Base-by-base conservation (phyloP, 495 filamentous ascomycete species). In the Cercophora sp. region DNA sequence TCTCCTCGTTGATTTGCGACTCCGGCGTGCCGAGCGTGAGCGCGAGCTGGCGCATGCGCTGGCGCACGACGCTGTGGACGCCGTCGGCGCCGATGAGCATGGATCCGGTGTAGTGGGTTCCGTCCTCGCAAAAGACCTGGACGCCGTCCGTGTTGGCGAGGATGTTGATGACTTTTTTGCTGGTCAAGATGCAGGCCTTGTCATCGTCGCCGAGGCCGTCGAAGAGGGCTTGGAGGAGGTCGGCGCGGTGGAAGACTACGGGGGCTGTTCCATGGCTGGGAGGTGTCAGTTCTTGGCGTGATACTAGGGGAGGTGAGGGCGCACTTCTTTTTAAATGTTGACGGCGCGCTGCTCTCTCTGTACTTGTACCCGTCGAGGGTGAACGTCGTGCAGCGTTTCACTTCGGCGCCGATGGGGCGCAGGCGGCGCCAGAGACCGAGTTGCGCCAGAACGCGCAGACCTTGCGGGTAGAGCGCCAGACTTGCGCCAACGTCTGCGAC, bases 361-460 rank as follows among this genome's bases (percentile, higher is more conserved):
- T 47, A 8, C 19, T 49, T 20, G 19, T 54, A 42, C 1, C 31
- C 54, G n/a, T 60, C 60, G 41, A 50, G 49, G 23, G 61, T 41
- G 32, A 52, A 37, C 5, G 39, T 29, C 22, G 37, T 61, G 83
- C 82, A 86, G 26, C 73, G 78, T 62, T 87, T 86, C 20, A 83
- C 81, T 45, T 82, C 85, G 3, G 79, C 79, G 9, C 79, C 78
- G 11, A 74, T 69, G 60, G 87, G 16, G 35, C 52, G 9, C 10
- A 67, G 42, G 37, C 44, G 60, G 34, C 71, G 70, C 29, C 61
- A 59, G 0, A 75, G n/a, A 3, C 67, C 75, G 0, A 81, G 50
- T 48, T 83, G 79, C 44, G 79, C 73, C 2, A 81, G 54, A 20
- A 80, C 63, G 5, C 73, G 67, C 2, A 59, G 52, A 16, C 67